Base-by-base conservation (phyloP, 2,329 filamentous ascomycete species). In the Pezicula radicicola region DNA sequence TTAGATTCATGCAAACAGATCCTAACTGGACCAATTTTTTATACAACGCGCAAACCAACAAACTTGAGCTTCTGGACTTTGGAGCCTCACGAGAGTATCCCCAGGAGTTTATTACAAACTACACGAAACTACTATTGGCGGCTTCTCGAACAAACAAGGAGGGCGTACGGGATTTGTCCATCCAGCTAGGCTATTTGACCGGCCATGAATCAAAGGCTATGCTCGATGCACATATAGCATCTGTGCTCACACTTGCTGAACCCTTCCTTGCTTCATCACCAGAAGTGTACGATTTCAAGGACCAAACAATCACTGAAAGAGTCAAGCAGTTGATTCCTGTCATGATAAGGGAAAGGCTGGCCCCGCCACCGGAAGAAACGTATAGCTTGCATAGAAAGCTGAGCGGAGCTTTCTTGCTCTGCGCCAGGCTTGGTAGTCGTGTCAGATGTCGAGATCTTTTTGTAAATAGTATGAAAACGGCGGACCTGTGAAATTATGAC, bases 1-100 rank as follows among this genome's bases (percentile, higher is more conserved):
- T 97, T 81, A 85, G 80, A 55, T 97, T 96, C 75, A 99, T 99
- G 94, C 94, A 99, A 73, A 99, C 94, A 5, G 94, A 99, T 67
- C 94, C 94, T 39, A 99, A 99, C 76, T 99, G 94, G 94, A 97
- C 93, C 33, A 99, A 99, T 71, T 99, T 99, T 70, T 78, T 97
- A 18, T 99, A 91, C 77, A 94, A 97, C 63, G 75, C 84, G 1
- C 62, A 75, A 18, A 83, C 79, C 4, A 75, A 84, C 62, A 88
- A 84, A 65, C 85, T 99, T 13, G 92, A 96, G 70, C 81, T 99
- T 1, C 84, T 99, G 48, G 95, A 99, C 71, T 99, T 99, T 70
- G 94, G 94, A 53, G 94, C 94, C 35, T 91, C 88, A 18, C 81
- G 94, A 62, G 93, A 91, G 60, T 99, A 86, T 66, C 91, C 92